Percentiles rank a stretch among this genome's conserved stretches.
Evolutionary conservation across 192 early-diverging fungal species (phyloP).

Genomic region (Tieghemiomyces parasiticus): DNA sequence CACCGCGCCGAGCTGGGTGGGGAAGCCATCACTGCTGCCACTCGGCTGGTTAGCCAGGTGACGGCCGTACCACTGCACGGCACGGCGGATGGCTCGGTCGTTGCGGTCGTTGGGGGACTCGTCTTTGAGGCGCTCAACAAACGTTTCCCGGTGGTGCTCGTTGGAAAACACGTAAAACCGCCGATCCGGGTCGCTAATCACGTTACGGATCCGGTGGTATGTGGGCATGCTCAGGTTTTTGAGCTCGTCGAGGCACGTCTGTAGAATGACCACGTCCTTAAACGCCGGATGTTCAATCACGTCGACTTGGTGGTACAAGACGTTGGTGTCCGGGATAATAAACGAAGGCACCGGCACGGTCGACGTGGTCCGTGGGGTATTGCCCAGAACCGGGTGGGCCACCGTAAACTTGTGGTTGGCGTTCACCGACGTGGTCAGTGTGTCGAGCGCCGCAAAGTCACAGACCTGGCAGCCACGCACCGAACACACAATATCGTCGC

Average conservation of each 20-base stretch:
- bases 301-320: slow-evolving; percentile 86
- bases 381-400: slow-evolving; percentile 25
- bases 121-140: slow-evolving; percentile 58
- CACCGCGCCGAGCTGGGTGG: slow-evolving; percentile 32
- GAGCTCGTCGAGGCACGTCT: slow-evolving; percentile 90
- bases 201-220: slow-evolving; percentile 59
- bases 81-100: slow-evolving; percentile 82
- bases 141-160: slow-evolving; percentile 84
- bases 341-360: slow-evolving; percentile 43
- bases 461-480: slow-evolving; percentile 39
- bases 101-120: slow-evolving; percentile 94
- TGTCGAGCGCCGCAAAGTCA: slow-evolving; percentile 13
- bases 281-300: slow-evolving; percentile 79
- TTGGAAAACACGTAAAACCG: slow-evolving; percentile 91
- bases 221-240: slow-evolving; percentile 63
- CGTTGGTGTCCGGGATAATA: slow-evolving; percentile 92
- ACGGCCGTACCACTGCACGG: slow-evolving; percentile 65
- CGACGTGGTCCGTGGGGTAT: slow-evolving; percentile 31
- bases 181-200: slow-evolving; percentile 56
- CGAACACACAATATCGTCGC: slow-evolving; percentile 89
- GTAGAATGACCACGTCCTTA: slow-evolving; percentile 79
- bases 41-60: slow-evolving; percentile 45
- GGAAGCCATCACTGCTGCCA: slow-evolving; percentile 13
- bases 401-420: slow-evolving; percentile 4
- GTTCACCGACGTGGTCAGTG: too few relatives aligned